These are phyloP conservation scores for Sugiyamaella smithiae DNA, from an alignment of 805 yeast genomes.

Conservation along the genomic window DNA sequence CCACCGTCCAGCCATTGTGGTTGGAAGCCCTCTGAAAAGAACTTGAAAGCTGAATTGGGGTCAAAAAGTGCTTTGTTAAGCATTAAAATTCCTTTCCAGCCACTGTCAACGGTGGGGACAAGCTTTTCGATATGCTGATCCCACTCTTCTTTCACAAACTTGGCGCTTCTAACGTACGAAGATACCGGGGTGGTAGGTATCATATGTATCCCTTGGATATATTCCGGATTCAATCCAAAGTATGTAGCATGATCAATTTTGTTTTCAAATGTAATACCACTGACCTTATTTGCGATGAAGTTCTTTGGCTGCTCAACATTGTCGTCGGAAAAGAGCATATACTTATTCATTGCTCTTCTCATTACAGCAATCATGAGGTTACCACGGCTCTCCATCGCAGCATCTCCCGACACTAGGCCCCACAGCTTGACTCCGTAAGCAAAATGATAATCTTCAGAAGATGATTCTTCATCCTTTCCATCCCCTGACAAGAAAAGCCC, in stretches of 20 bases:
- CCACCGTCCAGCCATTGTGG: slow-evolving; percentile 69
- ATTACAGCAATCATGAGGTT: slow-evolving; percentile 58
- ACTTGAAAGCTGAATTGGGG: slow-evolving; percentile 58
- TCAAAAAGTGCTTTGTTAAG: slow-evolving; percentile 72
- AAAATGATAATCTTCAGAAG: slow-evolving; percentile 71
- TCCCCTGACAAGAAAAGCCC: slow-evolving; percentile 63
- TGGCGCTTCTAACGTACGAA: slow-evolving; percentile 48
- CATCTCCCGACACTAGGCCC: slow-evolving; percentile 59
- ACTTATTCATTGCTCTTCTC: slow-evolving; percentile 52
- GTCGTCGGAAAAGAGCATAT: slow-evolving; percentile 50
- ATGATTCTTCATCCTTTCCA: slow-evolving; percentile 70
- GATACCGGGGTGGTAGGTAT: slow-evolving; percentile 66
- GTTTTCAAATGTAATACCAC: slow-evolving; percentile 72
- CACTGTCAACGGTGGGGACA: slow-evolving; percentile 42
- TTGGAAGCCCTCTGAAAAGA: slow-evolving; percentile 57
- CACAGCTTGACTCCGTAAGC: slow-evolving; percentile 70
- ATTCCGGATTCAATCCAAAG: slow-evolving; percentile 61
- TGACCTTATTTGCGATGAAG: slow-evolving; percentile 56
- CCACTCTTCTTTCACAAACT: slow-evolving; percentile 60
- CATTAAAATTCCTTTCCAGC: slow-evolving; percentile 69
- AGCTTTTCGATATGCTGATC: slow-evolving; percentile 43
- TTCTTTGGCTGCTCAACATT: slow-evolving; percentile 53
- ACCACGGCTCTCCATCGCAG: slow-evolving; percentile 53
- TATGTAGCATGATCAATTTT: slow-evolving; percentile 71
- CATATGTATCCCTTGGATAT: slow-evolving; percentile 80